Base-by-base conservation (phyloP, 2,329 filamentous ascomycete species). In the Piedraia hortae region DNA sequence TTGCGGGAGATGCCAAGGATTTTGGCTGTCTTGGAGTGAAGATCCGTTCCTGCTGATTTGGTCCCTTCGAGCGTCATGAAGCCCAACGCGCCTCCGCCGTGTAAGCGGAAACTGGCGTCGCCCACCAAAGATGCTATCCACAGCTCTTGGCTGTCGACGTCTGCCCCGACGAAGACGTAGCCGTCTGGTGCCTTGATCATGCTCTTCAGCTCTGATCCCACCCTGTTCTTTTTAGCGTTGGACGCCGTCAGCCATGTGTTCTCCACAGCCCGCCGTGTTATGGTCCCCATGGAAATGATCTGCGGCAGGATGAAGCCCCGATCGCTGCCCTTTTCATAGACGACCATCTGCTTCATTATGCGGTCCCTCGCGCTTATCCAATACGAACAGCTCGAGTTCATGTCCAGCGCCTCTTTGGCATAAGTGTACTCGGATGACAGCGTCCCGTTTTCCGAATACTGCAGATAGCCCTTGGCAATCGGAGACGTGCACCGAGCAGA, bases 51-150 rank as follows among this genome's bases (percentile, higher is more conserved):
- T 3, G 74, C 77, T 4, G 77, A 68, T 47, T 97, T 93, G 21
- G 77, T 85, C 8, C 85, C 82, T 48, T 97, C 88, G 1, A 97
- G 54, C 0, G 85, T 97, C 88, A 97, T 97, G 52, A 97, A 97
- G 0, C 88, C 85, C 26, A 97, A 74, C 2, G 88, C 85, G 40
- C 91, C 93, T 23, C 85, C 88, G 18, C 85, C 88, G 34, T 97
- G 85, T 1, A 97, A 54, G 38, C 77, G 71, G 50, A 97, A 97
- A 12, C 80, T 78, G 3, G 85, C 75, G 42, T 97, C 85, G 12
- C 85, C 85, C 2, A 97, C 63, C 2, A 97, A 56, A 43, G 77
- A 90, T 3, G 85, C 88, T 36, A 97, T 97, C 85, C 88, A 97
- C 4, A 97, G 57, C 44, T 97, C 85, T 43, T 97, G 69, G 2